Evolutionary conservation across 73 alveolate genomes (phyloP).

Genomic region (Tetrahymena malaccensis): DNA sequence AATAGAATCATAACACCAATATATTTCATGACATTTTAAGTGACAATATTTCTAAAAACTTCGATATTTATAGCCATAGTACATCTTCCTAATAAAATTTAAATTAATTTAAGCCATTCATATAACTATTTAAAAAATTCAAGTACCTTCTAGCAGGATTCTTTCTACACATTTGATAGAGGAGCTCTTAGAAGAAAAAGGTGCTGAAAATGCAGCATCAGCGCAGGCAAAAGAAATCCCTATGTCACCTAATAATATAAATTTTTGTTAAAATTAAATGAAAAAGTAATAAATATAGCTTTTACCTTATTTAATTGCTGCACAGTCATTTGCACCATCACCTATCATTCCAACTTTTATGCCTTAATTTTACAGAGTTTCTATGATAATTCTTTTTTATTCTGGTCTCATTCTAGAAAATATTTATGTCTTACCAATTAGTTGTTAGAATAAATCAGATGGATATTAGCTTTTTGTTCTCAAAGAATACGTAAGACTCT

Average conservation of each 20-base stretch:
- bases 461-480: not conserved
- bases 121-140: too few relatives aligned
- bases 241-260: not conserved
- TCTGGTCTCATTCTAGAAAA: constrained; percentile 29
- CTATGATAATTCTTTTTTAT: not conserved
- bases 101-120: too few relatives aligned
- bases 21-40: constrained; percentile 16
- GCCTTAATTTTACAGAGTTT: not conserved
- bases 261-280: not conserved
- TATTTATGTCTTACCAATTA: not conserved
- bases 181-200: not conserved
- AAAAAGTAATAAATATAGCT: too few relatives aligned
- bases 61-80: constrained; percentile 4
- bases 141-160: constrained; percentile 1
- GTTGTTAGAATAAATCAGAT: not conserved
- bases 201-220: constrained; percentile 23
- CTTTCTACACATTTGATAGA: constrained; percentile 3
- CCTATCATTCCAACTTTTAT: constrained; percentile 19
- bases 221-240: constrained; percentile 8
- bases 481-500: not conserved
- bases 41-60: constrained; percentile 10
- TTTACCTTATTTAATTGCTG: constrained; percentile 15
- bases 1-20: constrained; percentile 20
- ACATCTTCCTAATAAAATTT: constrained; percentile 8
- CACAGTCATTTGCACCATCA: constrained; percentile 32